Conservation (phyloP, 2,329 filamentous ascomycete genomes). For the Arthrobotrys megalospora region DNA sequence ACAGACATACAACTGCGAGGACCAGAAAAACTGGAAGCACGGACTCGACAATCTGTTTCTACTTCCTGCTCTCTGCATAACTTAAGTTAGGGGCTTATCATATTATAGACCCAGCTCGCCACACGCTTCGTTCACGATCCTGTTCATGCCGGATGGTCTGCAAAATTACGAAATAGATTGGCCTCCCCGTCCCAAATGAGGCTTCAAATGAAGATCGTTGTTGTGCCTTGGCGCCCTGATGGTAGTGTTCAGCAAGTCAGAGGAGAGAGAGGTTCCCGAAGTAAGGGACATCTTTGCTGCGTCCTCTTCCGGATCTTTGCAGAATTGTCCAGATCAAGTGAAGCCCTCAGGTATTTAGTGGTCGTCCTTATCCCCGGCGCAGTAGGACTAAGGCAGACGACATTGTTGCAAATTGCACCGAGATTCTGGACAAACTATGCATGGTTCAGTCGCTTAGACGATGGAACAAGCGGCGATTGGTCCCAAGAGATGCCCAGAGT, state of each 20-base stretch:
- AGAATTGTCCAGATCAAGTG: slow-evolving; percentile 40
- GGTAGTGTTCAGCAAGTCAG: slow-evolving; percentile 13
- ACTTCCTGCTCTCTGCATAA: background rate
- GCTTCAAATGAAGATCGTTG: slow-evolving; percentile 41
- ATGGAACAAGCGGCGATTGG: slow-evolving; percentile 18
- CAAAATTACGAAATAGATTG: slow-evolving; percentile 50
- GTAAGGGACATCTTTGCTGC: slow-evolving; percentile 30
- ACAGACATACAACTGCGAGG: background rate
- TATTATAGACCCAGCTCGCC: slow-evolving; percentile 28
- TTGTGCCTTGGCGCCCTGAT: slow-evolving; percentile 38
- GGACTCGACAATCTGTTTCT: slow-evolving; percentile 13
- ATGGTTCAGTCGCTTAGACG: slow-evolving; percentile 6
- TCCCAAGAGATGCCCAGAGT: background rate
- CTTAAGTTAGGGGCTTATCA: slow-evolving; percentile 40
- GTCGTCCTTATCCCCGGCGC: slow-evolving; percentile 7
- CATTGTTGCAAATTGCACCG: slow-evolving; percentile 35
- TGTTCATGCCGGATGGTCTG: slow-evolving; percentile 31
- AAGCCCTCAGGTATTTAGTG: background rate
- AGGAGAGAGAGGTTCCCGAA: slow-evolving; percentile 27
- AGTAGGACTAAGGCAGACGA: slow-evolving; percentile 5
- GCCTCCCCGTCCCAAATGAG: slow-evolving; percentile 31
- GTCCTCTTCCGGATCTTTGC: slow-evolving; percentile 19
- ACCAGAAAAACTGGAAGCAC: slow-evolving; percentile 27
- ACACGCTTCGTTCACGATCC: slow-evolving; percentile 22
- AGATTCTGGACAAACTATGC: slow-evolving; percentile 24